These are phyloP conservation scores for Colletotrichum limetticola DNA, from an alignment of 2,329 filamentous ascomycete species.

Conservation along the genomic window DNA sequence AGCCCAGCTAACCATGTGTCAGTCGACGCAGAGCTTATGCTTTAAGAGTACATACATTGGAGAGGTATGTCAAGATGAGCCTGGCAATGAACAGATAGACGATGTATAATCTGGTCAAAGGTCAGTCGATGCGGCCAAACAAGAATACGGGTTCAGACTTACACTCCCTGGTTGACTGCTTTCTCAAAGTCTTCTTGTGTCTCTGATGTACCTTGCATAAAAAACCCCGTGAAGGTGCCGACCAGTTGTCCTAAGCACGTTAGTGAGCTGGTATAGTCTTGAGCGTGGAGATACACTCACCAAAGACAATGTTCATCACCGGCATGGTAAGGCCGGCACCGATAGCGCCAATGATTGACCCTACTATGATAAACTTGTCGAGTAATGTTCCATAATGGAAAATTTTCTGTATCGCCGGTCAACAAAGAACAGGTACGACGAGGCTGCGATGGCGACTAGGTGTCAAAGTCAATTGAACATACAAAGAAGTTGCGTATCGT, in stretches of 20 bases:
- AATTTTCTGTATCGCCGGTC: slow-evolving; percentile 11
- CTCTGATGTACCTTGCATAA: slow-evolving; percentile 31
- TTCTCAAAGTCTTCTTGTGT: slow-evolving; percentile 30
- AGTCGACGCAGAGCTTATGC: background rate
- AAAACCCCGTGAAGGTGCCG: slow-evolving; percentile 42
- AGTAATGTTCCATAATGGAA: slow-evolving; percentile 18
- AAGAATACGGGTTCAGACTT: background rate
- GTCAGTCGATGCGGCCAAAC: background rate
- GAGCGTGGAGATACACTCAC: slow-evolving; percentile 22
- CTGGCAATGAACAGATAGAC: slow-evolving; percentile 48
- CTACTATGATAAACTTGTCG: slow-evolving; percentile 27
- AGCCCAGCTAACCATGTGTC: slow-evolving; percentile 47
- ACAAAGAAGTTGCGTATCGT: slow-evolving; percentile 32
- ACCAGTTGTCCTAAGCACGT: slow-evolving; percentile 40
- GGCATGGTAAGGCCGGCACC: slow-evolving; percentile 41
- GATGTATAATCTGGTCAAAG: slow-evolving; percentile 44
- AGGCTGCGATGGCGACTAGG: background rate
- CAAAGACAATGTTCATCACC: slow-evolving; percentile 48
- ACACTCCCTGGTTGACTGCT: slow-evolving; percentile 37
- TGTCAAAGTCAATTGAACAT: background rate
- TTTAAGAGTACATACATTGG: slow-evolving; percentile 40
- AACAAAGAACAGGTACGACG: background rate
- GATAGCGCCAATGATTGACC: slow-evolving; percentile 25
- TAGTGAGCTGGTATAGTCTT: background rate
- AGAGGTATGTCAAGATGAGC: slow-evolving; percentile 45